phyloP scores from a whole-genome alignment of 441 rosid species.

The Erodium moschatum region DNA sequence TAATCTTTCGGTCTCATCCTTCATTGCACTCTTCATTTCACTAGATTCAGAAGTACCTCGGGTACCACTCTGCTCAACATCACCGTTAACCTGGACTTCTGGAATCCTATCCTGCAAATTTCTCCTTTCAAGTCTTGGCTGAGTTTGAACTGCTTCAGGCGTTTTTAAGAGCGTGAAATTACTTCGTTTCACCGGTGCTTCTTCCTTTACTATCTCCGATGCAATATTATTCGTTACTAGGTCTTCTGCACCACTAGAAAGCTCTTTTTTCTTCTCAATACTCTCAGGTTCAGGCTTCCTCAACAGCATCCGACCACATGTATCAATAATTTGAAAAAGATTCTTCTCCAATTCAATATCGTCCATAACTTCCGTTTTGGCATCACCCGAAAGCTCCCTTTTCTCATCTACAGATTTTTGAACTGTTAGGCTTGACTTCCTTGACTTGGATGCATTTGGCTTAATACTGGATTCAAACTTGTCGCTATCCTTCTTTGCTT shows the following conservation, averaged over 20 bases:
- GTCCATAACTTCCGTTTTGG: slow-evolving; percentile 22
- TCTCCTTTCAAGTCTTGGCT: not conserved
- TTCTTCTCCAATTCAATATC: no score
- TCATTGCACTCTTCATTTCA: no score
- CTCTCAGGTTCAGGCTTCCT: not conserved
- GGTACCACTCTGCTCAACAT: no score
- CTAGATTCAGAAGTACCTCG: no score
- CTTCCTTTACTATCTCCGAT: slow-evolving; percentile 15
- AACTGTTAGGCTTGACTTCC: slow-evolving; percentile 35
- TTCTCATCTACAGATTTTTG: slow-evolving; percentile 27
- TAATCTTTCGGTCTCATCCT: slow-evolving; percentile 54
- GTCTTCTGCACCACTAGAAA: not conserved
- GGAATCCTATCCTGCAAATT: slow-evolving; percentile 27
- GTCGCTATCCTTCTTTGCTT: slow-evolving; percentile 3
- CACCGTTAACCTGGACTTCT: no score
- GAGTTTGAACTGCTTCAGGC: slow-evolving; percentile 12
- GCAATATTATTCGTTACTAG: slow-evolving; percentile 1
- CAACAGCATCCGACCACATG: not conserved
- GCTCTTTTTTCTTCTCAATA: not conserved
- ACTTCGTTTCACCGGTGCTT: slow-evolving; percentile 23
- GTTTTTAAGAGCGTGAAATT: slow-evolving; percentile 11
- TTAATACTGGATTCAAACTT: slow-evolving; percentile 37
- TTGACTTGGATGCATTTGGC: slow-evolving; percentile 29
- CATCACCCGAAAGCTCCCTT: slow-evolving; percentile 33
- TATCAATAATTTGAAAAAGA: no score